Evolutionary conservation across 129 eudicot species (phyloP).

Genomic region (Silybum marianum): DNA sequence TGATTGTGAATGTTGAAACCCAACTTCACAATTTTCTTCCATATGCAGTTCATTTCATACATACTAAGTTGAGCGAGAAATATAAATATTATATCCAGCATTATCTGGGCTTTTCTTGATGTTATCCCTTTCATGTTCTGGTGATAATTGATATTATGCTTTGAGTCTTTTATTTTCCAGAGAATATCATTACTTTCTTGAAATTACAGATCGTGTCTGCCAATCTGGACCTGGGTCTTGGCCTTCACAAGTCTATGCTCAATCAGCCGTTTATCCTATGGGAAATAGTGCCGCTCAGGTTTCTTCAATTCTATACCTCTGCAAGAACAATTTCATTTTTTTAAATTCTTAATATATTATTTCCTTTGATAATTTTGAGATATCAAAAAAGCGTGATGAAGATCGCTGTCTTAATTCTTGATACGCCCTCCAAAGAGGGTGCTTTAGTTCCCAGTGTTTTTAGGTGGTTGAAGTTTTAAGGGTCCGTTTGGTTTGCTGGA

Average conservation of each 20-base stretch:
- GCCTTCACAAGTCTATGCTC: constrained; percentile 87
- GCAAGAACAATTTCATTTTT: not conserved
- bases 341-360: not conserved
- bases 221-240: constrained; percentile 99
- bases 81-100: not conserved
- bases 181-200: constrained; percentile 15
- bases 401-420: constrained; percentile 1
- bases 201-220: constrained; percentile 76
- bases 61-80: not conserved
- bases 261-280: constrained; percentile 93
- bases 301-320: constrained; percentile 28
- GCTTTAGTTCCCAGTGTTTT: constrained; percentile 1
- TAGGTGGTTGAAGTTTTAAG: not conserved
- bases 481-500: too few species aligned
- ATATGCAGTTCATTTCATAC: not conserved
- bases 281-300: constrained; percentile 98
- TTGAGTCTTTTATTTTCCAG: not conserved
- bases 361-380: constrained; percentile 2
- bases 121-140: constrained; percentile 14
- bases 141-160: constrained; percentile 14
- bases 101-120: not conserved
- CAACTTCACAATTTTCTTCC: not conserved
- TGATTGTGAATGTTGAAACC: not conserved
- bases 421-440: not conserved
- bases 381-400: constrained; percentile 11